Evolutionary conservation across 345 rosid species (phyloP), one percentile per base, ranked within the genome.

Genomic region (Hibiscus trionum): DNA sequence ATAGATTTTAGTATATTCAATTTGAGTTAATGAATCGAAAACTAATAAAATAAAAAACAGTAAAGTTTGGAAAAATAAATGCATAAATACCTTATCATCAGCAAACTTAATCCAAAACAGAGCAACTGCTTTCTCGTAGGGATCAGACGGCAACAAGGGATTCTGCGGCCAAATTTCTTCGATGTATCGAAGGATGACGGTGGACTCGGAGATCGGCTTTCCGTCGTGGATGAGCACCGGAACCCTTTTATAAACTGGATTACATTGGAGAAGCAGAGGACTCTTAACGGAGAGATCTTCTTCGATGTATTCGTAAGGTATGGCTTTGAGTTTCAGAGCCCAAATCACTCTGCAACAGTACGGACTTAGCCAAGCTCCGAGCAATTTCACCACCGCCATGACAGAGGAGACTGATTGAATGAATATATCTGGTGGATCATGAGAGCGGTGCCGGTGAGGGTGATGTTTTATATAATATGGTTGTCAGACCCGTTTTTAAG

Each of bases 141-240:
- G 49, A 58, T 81, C 78, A 4, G 12, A 27, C 0, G 84, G 79
- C 47, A 81, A 44, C 46, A 81, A 42, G 1, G 80, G 84, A 31
- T 60, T 44, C 0, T 74, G 72, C 0, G 80, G 79, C 86, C 84
- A 83, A 1, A 29, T 61, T 47, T 83, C 80, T 10, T 83, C 86
- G 3, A 81, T 66, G 59, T 83, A 81, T 55, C 79, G 76, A 7
- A 84, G 27, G 0, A 81, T 79, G 52, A 81, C 17, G 47, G 66
- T 42, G 35, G 85, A 77, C 58, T 84, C 83, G 3, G 69, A 55
- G 11, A 81, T 69, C 19, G 84, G 80, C 42, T 81, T 79, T 39
- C 50, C 73, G 1, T 68, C 73, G 47, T 84, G 87, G 58, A 84
- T 72, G 2, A 84, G 84, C n/a, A 84, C 79, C 2, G 84, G 87